A percentile compares a stretch with the other conserved stretches of the same genome.
These are phyloP conservation scores for Backusella australiensis DNA, from an alignment of 192 early-diverging fungal genomes.

Conservation along the genomic window DNA sequence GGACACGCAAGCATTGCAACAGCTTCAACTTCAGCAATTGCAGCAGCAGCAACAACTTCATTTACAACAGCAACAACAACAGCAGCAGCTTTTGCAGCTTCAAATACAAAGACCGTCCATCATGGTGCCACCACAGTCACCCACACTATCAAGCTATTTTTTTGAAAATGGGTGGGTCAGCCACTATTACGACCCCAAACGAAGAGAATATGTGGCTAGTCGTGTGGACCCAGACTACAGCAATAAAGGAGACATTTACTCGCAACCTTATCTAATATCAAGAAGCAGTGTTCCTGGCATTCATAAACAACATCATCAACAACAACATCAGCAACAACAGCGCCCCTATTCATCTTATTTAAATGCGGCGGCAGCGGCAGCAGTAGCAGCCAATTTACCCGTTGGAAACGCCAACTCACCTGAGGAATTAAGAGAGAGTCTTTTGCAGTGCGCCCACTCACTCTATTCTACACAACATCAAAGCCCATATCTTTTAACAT, in stretches of 20 bases:
- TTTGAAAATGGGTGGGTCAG: constrained; percentile 46
- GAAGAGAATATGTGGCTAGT: constrained; percentile 20
- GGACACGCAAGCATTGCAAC: constrained; percentile 11
- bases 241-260: background rate
- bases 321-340: background rate
- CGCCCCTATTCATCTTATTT: background rate
- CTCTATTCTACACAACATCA: constrained; percentile 57
- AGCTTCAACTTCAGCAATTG: constrained; percentile 20
- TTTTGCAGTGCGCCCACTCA: constrained; percentile 60
- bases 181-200: constrained; percentile 29
- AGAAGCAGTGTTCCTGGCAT: background rate
- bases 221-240: constrained; percentile 19
- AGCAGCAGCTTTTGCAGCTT: constrained; percentile 35
- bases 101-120: constrained; percentile 39
- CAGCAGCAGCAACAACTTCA: constrained; percentile 49
- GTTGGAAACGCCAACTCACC: constrained; percentile 3
- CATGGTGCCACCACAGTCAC: constrained; percentile 56
- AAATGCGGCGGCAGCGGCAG: constrained; percentile 15
- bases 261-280: background rate
- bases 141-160: constrained; percentile 48
- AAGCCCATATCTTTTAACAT: constrained; percentile 48
- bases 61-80: constrained; percentile 44
- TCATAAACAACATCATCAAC: background rate
- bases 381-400: constrained; percentile 10
- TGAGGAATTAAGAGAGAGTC: constrained; percentile 49